These are phyloP conservation scores for Cytospora piceicola DNA, from an alignment of 2,329 filamentous ascomycete genomes.

Conservation along the genomic window DNA sequence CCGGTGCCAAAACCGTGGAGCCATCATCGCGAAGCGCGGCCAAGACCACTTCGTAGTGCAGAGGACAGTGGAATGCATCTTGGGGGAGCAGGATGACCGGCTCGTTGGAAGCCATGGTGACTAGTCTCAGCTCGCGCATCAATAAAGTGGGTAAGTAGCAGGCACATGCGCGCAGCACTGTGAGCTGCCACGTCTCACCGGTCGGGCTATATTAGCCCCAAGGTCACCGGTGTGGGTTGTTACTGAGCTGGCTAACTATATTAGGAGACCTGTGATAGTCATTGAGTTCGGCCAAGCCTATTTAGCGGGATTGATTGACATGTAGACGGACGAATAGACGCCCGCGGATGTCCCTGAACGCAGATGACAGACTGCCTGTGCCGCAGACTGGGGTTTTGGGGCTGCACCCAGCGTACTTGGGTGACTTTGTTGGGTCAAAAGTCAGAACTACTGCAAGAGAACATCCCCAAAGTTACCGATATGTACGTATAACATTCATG, in stretches of 20 bases:
- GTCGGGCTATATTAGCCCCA: no score
- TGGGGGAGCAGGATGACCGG: constrained; percentile 19
- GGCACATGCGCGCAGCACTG: no score
- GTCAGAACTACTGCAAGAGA: not conserved
- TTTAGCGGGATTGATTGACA: no score
- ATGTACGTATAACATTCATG: no score
- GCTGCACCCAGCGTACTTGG: not conserved
- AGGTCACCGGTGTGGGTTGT: no score
- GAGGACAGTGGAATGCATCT: constrained; percentile 19
- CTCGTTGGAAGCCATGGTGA: constrained; percentile 20
- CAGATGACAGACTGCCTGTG: not conserved
- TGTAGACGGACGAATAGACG: not conserved
- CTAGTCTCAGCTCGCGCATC: no score
- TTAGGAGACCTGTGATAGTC: no score
- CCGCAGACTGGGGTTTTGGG: not conserved
- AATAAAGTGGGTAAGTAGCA: no score
- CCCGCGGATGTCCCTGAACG: not conserved
- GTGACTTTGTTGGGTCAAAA: not conserved
- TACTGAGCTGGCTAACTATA: no score
- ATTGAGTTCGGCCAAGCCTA: no score
- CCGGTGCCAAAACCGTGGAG: constrained; percentile 5
- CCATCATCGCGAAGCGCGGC: constrained; percentile 1
- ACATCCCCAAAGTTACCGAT: no score
- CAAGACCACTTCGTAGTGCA: constrained; percentile 14
- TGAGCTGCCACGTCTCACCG: no score